Evolutionary conservation across 495 filamentous ascomycete species (phyloP), one percentile per base, ranked within the genome.

Genomic region (Neurospora hispaniola): DNA sequence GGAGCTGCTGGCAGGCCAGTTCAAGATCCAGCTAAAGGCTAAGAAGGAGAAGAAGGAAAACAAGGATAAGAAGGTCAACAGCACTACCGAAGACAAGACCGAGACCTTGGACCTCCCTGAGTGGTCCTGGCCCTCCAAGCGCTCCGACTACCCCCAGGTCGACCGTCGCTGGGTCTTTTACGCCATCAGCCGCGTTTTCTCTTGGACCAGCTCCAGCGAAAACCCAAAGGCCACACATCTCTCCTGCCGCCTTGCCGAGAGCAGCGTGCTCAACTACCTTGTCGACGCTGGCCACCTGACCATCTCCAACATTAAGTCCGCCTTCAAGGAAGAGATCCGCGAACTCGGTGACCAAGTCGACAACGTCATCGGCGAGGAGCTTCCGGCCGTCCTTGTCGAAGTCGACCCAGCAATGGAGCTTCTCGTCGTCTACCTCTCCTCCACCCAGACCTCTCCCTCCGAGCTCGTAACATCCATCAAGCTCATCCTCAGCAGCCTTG

Each of bases 241-340:
- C 11, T 83, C 82, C 4, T 83, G 83, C 74, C 72, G 83, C 82
- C 62, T 91, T 78, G 85, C 89, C 79, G 75, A 81, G 76, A 78
- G 84, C 76, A 80, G 88, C 81, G 73, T 89, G 75, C 78, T 88
- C 73, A 83, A 85, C 20, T 93, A 91, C 83, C 84, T 94, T 2
- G 83, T 89, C 20, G 80, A 86, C 42, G 81, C 86, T 9, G 90
- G 90, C n/a, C 86, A 92, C 71, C 73, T 94, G 42, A 88, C 86
- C 11, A 75, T 85, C 1, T 84, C 87, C 14, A 91, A 90, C 69
- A 80, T 93, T 44, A 89, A 89, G 73, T 86, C 84, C 74, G 82
- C 90, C 72, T 80, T 92, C 82, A 80, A 83, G 81, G 80, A 83
- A 44, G 86, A 86, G 74, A 83, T 84, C 0, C 78, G 71, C n/a